phyloP scores from a whole-genome alignment of 345 rosid species.

The Streptanthus diversifolius region DNA sequence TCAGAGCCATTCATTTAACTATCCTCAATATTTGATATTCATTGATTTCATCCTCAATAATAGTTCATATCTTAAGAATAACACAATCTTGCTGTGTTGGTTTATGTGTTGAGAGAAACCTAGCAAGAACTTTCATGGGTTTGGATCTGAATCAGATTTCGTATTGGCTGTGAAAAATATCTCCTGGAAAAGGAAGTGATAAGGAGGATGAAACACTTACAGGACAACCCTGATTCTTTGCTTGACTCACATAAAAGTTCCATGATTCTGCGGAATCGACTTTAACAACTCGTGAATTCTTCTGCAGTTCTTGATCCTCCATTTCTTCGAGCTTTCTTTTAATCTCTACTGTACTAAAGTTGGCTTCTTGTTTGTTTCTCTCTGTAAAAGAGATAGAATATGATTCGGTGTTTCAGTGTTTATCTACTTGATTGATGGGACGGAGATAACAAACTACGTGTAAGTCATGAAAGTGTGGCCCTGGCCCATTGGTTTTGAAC shows the following conservation, averaged over 20 bases:
- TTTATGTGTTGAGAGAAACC: neutral
- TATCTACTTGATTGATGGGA: slow-evolving; percentile 17
- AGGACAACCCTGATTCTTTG: slow-evolving; percentile 57
- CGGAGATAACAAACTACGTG: neutral
- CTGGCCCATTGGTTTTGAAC: slow-evolving; percentile 1
- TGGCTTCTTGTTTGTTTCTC: neutral
- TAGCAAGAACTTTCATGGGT: neutral
- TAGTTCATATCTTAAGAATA: neutral
- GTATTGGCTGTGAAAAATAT: neutral
- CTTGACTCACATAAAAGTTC: slow-evolving; percentile 57
- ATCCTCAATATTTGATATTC: neutral
- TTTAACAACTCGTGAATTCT: slow-evolving; percentile 51
- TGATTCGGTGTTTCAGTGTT: neutral
- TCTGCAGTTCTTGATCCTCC: slow-evolving; percentile 47
- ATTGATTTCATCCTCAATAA: neutral
- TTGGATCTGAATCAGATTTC: neutral
- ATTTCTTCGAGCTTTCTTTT: slow-evolving; percentile 40
- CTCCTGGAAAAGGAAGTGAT: neutral
- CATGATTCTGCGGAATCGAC: slow-evolving; percentile 66
- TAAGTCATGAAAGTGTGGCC: slow-evolving; percentile 13
- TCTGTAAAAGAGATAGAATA: neutral
- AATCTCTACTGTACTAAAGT: neutral
- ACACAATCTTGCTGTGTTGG: neutral
- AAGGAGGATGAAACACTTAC: slow-evolving; percentile 39
- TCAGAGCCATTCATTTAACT: neutral